Evolutionary conservation across 495 filamentous ascomycete species (phyloP), one percentile per base, ranked within the genome.

Genomic region (Penicillium canariense): DNA sequence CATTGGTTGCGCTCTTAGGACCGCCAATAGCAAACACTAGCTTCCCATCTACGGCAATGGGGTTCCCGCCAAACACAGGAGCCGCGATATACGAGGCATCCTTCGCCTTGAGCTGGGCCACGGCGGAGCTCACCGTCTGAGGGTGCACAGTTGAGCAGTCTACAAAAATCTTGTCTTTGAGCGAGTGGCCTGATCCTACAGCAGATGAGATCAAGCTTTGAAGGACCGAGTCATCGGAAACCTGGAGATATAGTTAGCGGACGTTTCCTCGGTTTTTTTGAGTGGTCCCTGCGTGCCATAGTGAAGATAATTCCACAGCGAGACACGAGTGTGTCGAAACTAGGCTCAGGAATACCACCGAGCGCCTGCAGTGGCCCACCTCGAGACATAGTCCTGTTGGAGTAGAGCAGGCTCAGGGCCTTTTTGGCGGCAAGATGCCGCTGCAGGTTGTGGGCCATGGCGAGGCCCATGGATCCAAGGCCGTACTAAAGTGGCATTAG

Each of bases 121-220:
- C 68, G 4, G 74, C 68, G 0, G 64, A 52, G 10, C 61, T 63
- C 25, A 77, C 73, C 0, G 71, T 74, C 14, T 70, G 48, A 0
- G 76, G 76, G 43, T 75, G 73, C 14, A 79, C 70, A 12, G 74
- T 79, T 26, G 76, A 77, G 61, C 74, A 77, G 47, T 78, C 76
- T 45, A 79, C 69, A 52, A 79, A 79, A 59, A 79, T 72, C 63
- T 79, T 79, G 54, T 70, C 71, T 12, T 60, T 60, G 14, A 77
- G 61, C 2, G 71, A 71, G 10, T 66, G 60, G 2, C 61, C 68
- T 5, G 72, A 73, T 23, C 53, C 36, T 36, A 70, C 22, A 14
- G 67, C 66, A 5, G 62, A 62, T 27, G 62, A 65, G 48, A 79
- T 59, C 2, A 77, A 62, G n/a, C 54, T 59, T 44, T 71, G 55